These are phyloP conservation scores for Colletotrichum lupini DNA, from an alignment of 2,329 filamentous ascomycete genomes.

Conservation along the genomic window DNA sequence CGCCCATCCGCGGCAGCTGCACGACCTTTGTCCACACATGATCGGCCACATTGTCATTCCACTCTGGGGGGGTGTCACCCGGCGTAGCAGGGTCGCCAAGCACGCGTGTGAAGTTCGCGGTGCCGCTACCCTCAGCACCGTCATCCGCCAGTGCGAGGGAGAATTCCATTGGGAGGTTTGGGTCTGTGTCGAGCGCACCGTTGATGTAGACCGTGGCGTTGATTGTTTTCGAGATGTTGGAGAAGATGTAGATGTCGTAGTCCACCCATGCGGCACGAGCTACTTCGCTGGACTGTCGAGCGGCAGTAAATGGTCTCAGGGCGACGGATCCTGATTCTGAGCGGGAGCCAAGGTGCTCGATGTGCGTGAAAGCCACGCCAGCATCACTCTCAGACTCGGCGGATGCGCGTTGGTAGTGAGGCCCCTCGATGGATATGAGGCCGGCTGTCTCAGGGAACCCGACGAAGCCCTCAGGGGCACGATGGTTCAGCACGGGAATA, in stretches of 20 bases:
- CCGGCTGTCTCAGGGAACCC: conserved; percentile 37
- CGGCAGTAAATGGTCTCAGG: conserved; percentile 19
- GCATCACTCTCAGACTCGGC: not conserved
- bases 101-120: conserved; percentile 42
- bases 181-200: conserved; percentile 57
- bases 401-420: conserved; percentile 34
- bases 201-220: conserved; percentile 43
- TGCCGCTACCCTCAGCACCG: conserved; percentile 43
- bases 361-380: not conserved
- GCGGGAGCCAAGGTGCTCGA: conserved; percentile 24
- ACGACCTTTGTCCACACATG: conserved; percentile 57
- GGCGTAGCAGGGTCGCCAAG: conserved; percentile 53
- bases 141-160: conserved; percentile 52
- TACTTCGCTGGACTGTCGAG: not conserved
- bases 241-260: conserved; percentile 44
- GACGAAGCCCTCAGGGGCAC: conserved; percentile 25
- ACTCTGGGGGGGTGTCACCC: conserved; percentile 56
- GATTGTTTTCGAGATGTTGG: conserved; percentile 26
- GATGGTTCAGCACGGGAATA: conserved; percentile 28
- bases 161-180: conserved; percentile 57
- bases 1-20: not conserved
- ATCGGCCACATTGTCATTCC: conserved; percentile 57
- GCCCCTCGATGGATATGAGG: conserved; percentile 37
- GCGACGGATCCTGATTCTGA: conserved; percentile 32
- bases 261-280: conserved; percentile 36